These are phyloP conservation scores for Yamadazyma sp. DNA, from an alignment of 805 yeast species.

Conservation along the genomic window DNA sequence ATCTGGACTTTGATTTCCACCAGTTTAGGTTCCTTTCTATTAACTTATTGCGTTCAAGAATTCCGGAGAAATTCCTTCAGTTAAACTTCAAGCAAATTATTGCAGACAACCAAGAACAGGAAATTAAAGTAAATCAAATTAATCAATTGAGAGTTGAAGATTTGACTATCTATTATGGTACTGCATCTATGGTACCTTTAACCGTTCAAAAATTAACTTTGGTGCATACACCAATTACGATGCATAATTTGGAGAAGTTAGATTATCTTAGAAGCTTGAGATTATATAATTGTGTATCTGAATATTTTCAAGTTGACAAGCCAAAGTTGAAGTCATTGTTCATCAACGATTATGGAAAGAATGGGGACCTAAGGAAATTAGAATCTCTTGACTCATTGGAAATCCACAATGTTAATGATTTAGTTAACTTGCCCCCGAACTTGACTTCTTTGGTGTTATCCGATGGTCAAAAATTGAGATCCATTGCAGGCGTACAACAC, in stretches of 20 bases:
- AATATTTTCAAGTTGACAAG: conserved; percentile 4
- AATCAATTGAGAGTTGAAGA: background rate
- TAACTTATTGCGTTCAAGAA: background rate
- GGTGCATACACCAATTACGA: background rate
- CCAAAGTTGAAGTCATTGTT: conserved; percentile 7
- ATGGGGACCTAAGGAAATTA: conserved; percentile 9
- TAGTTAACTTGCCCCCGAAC: conserved; percentile 7
- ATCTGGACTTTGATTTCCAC: conserved; percentile 3
- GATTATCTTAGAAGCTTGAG: conserved; percentile 5
- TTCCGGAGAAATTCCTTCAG: background rate
- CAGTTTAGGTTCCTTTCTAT: conserved; percentile 11
- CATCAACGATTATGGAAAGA: conserved; percentile 8
- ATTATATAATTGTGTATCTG: conserved; percentile 4
- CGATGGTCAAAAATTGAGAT: conserved; percentile 8
- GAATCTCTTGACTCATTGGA: conserved; percentile 3
- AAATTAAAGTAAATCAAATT: background rate
- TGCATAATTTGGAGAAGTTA: conserved; percentile 1
- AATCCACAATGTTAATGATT: conserved; percentile 8
- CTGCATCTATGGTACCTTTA: background rate
- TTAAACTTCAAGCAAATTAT: background rate
- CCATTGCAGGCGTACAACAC: conserved; percentile 1
- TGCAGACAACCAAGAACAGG: background rate
- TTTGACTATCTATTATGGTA: conserved; percentile 1
- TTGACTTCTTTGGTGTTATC: conserved; percentile 5
- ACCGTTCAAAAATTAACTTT: conserved; percentile 3